These are phyloP conservation scores for Panellus pusillus DNA, from an alignment of 768 basidiomycete species.

Conservation along the genomic window DNA sequence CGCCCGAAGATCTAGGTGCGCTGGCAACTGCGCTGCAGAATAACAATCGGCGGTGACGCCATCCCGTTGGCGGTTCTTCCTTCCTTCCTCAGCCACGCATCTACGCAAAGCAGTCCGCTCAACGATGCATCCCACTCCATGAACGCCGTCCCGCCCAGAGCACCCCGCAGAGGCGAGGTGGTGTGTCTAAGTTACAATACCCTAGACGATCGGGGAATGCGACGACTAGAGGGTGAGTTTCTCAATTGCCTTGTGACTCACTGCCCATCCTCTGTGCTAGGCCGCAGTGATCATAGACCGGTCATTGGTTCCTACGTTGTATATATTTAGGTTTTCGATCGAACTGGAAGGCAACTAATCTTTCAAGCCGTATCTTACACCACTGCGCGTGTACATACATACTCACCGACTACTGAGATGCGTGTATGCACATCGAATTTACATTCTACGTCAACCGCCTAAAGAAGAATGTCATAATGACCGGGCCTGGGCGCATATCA, in stretches of 20 bases:
- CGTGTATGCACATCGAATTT: no score
- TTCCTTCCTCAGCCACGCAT: constrained; percentile 36
- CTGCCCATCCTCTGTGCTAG: constrained; percentile 26
- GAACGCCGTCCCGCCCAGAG: constrained; percentile 21
- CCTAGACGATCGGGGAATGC: constrained; percentile 75
- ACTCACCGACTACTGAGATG: no score
- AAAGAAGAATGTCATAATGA: constrained; percentile 77
- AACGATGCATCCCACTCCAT: constrained; percentile 25
- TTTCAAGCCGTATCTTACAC: no score
- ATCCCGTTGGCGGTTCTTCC: constrained; percentile 45
- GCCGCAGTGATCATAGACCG: constrained; percentile 81
- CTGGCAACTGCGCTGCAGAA: constrained; percentile 11
- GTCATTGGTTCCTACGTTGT: constrained; percentile 79
- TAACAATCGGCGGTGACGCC: constrained; percentile 21
- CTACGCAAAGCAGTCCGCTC: constrained; percentile 26
- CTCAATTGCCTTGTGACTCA: neutral
- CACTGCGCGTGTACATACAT: no score
- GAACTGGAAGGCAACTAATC: neutral
- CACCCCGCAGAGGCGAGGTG: constrained; percentile 64
- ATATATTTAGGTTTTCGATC: constrained; percentile 49
- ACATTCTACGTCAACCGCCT: neutral
- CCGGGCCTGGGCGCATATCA: constrained; percentile 60
- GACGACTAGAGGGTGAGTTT: constrained; percentile 48
- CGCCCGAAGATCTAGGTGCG: constrained; percentile 11
- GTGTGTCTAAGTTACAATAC: constrained; percentile 71